Evolutionary conservation across 164 flowering plant genomes (phyloP).

Genomic region (Vitis rupestris): DNA sequence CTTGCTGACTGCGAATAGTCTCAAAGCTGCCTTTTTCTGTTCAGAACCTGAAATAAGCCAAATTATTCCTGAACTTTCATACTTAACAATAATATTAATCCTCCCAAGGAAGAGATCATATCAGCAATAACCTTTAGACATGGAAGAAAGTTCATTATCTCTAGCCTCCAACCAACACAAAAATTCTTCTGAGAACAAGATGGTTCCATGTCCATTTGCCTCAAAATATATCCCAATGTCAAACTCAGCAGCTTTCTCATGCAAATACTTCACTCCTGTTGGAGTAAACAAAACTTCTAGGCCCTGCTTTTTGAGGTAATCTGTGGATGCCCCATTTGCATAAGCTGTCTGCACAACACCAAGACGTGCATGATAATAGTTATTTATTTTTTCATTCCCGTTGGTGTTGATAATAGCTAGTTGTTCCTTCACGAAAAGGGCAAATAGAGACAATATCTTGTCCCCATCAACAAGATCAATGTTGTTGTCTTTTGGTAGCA

Average conservation of each 20-base stretch:
- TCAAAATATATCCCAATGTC: constrained; percentile 97
- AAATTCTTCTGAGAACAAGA: constrained; percentile 72
- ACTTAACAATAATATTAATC: not conserved
- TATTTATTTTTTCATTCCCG: constrained; percentile 14
- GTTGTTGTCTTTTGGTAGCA: constrained; percentile 26
- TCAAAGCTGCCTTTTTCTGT: constrained; percentile 68
- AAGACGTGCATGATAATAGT: constrained; percentile 34
- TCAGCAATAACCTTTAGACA: constrained; percentile 42
- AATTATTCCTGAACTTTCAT: not conserved
- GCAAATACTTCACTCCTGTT: constrained; percentile 92
- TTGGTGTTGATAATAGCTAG: constrained; percentile 37
- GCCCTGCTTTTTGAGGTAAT: constrained; percentile 66
- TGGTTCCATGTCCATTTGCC: constrained; percentile 99
- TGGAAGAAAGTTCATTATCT: constrained; percentile 45
- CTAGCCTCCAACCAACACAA: constrained; percentile 57
- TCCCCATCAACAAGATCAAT: constrained; percentile 73
- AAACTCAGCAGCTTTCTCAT: constrained; percentile 83
- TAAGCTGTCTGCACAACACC: constrained; percentile 96
- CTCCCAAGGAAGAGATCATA: not conserved
- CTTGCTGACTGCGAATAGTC: constrained; percentile 73
- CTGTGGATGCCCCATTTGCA: constrained; percentile 95
- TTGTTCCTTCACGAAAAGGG: constrained; percentile 78
- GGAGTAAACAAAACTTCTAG: constrained; percentile 76
- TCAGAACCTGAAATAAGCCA: constrained; percentile 58
- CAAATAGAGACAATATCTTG: constrained; percentile 68